phyloP scores from a whole-genome alignment of 1,284 basidiomycete genomes.

The Ceratorhiza oryzae-sativae region DNA sequence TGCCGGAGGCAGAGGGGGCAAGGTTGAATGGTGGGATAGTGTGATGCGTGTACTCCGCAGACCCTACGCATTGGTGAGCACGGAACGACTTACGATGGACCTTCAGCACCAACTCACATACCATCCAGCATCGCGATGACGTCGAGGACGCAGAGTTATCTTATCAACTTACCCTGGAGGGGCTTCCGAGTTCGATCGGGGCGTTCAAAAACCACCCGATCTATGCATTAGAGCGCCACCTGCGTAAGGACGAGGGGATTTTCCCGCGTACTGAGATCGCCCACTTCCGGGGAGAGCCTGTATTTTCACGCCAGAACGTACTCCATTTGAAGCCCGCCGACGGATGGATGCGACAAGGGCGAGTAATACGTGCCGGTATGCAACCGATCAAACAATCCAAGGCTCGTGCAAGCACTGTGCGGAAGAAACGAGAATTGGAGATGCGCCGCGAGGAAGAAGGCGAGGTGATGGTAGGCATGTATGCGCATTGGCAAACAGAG shows the following conservation, averaged over 20 bases:
- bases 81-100: neutral
- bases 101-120: constrained; percentile 42
- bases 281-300: constrained; percentile 90
- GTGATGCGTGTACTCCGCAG: constrained; percentile 69
- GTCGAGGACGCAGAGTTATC: constrained; percentile 93
- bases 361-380: constrained; percentile 73
- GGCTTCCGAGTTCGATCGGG: constrained; percentile 90
- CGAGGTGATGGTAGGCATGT: constrained; percentile 69
- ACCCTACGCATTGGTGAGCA: constrained; percentile 78
- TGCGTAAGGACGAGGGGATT: constrained; percentile 88
- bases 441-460: constrained; percentile 59
- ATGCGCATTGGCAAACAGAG: constrained; percentile 87
- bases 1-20: constrained; percentile 62
- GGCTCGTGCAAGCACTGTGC: constrained; percentile 82
- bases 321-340: constrained; percentile 87
- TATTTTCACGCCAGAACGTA: constrained; percentile 88
- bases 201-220: constrained; percentile 98
- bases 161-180: constrained; percentile 79
- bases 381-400: constrained; percentile 93
- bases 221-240: constrained; percentile 88
- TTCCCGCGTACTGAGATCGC: constrained; percentile 86
- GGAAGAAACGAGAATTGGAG: constrained; percentile 84
- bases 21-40: constrained; percentile 85
- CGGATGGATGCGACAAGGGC: constrained; percentile 92
- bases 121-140: constrained; percentile 82